Evolutionary conservation across 2,329 filamentous ascomycete genomes (phyloP).

Genomic region (Cucurbitaria berberidis): DNA sequence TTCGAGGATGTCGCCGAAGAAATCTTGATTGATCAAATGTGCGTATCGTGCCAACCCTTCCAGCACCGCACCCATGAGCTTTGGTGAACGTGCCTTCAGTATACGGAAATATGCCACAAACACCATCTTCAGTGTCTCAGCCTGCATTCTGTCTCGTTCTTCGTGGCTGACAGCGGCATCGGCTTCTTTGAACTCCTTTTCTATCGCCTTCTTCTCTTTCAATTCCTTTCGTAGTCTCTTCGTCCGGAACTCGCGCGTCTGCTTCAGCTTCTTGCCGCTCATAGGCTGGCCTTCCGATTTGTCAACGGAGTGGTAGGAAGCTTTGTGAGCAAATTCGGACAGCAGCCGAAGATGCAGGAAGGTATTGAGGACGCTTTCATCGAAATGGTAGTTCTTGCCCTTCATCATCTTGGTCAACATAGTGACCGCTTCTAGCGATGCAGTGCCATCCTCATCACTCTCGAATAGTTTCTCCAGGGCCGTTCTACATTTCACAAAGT

Average conservation of each 20-base stretch:
- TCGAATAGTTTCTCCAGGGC: conserved; percentile 82
- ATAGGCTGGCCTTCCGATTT: conserved; percentile 56
- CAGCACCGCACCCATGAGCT: conserved; percentile 94
- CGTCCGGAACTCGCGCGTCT: conserved; percentile 83
- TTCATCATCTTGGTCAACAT: conserved; percentile 96
- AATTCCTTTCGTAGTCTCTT: conserved; percentile 84
- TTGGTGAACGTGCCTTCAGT: conserved; percentile 78
- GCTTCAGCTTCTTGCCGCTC: conserved; percentile 67
- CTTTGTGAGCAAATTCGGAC: conserved; percentile 85
- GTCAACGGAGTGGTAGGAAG: conserved; percentile 78
- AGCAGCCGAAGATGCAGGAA: conserved; percentile 90
- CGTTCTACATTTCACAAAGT: conserved; percentile 78
- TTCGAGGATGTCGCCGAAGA: conserved; percentile 95
- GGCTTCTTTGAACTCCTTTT: conserved; percentile 92
- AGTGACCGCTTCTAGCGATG: conserved; percentile 84
- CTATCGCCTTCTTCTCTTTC: conserved; percentile 84
- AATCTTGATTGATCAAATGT: conserved; percentile 98
- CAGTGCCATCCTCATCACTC: conserved; percentile 87
- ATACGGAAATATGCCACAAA: conserved; percentile 96
- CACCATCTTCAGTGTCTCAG: conserved; percentile 93
- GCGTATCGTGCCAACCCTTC: conserved; percentile 93
- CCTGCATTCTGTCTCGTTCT: conserved; percentile 90
- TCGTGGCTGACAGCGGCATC: conserved; percentile 92
- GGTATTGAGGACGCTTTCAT: conserved; percentile 86
- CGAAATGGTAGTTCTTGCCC: conserved; percentile 77